Evolutionary conservation across 768 basidiomycete genomes (phyloP), one percentile per base, ranked within the genome.

Genomic region (Lactarius trivialis): DNA sequence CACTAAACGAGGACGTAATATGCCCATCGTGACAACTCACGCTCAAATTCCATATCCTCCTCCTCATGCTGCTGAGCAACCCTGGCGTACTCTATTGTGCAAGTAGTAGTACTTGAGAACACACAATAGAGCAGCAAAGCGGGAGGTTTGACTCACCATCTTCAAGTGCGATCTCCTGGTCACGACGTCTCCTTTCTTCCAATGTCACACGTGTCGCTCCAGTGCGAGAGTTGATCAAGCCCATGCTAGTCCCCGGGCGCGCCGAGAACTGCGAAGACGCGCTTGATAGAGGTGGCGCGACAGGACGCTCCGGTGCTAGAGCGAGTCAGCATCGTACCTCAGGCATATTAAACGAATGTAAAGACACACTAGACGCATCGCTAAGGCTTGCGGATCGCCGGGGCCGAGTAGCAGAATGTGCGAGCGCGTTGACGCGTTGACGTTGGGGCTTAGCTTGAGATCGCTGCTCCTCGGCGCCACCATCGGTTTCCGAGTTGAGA

Each of bases 371-470:
- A 26, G 79, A 70, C 32, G 84, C 82, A 70, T 90, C 87, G 68
- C 87, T 90, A 55, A 91, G 75, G 71, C 88, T 89, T 17, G 86
- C 86, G n/a, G 88, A 90, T 59, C 89, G 80, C 60, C 89, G 77
- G 54, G 86, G 82, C 39, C 88, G 82, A n/a, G 77, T 75, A 12
- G 76, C 75, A 33, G 82, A 81, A 60, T 53, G 70, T 70, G 64
- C 71, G 73, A 74, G 65, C 61, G 68, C 64, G 5, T 65, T 70
- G 50, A 66, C 68, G 69, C 65, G 58, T 68, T 68, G 61, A 57
- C 73, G 63, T 9, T 56, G 48, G 39, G 69, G 71, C 37, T 61
- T 64, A 61, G 34, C 62, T 66, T 41, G 60, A 48, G 68, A 55
- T 15, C 60, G 56, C 37, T 56, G 56, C 48, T 63, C 58, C 32